Conservation (phyloP, 371 early-diverging fungal genomes). For the Mucor sp. region DNA sequence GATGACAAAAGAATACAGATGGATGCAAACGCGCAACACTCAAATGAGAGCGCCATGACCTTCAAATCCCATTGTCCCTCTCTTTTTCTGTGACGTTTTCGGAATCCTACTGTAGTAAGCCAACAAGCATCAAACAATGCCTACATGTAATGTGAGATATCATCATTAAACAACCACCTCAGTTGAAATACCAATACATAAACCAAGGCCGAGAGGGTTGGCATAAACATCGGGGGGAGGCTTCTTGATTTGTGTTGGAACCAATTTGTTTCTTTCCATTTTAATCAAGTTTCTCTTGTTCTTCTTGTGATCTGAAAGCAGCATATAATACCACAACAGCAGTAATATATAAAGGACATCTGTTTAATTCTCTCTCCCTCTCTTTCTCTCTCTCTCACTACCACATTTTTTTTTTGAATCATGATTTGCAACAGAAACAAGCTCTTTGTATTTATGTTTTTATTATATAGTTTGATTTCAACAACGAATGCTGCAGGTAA, state of each 20-base stretch:
- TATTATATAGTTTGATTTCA: background rate
- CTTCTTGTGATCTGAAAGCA: background rate
- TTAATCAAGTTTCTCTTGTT: background rate
- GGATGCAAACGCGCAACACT: background rate
- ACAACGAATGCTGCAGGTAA: background rate
- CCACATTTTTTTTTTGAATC: background rate
- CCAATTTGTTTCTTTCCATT: background rate
- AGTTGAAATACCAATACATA: background rate
- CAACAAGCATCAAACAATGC: background rate
- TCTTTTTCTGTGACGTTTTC: background rate
- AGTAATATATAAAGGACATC: background rate
- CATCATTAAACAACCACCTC: background rate
- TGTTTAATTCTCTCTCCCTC: background rate
- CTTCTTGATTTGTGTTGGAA: background rate
- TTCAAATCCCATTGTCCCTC: background rate
- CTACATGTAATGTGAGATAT: background rate
- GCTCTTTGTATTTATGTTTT: background rate
- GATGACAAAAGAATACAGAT: background rate
- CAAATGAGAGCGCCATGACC: too few relatives aligned
- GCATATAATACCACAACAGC: background rate
- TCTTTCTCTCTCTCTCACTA: background rate
- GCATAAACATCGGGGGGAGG: background rate
- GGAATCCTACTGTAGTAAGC: background rate
- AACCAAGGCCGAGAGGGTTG: background rate
- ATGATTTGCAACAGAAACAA: conserved; percentile 7